phyloP scores from a whole-genome alignment of 495 filamentous ascomycete genomes.

The Talaromyces borbonicus region DNA sequence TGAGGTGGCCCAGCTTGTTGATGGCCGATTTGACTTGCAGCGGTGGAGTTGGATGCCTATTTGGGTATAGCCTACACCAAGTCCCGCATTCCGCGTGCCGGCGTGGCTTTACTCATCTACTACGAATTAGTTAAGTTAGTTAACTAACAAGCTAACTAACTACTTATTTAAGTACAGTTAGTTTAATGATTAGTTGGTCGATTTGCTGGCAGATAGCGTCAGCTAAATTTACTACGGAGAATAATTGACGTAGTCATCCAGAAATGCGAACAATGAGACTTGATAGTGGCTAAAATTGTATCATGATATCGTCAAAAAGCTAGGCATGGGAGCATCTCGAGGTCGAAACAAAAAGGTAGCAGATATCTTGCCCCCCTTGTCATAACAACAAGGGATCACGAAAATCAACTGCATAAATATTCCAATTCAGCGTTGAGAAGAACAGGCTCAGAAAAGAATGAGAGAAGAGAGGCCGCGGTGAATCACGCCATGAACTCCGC shows the following conservation, averaged over 20 bases:
- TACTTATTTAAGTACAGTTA: too few relatives aligned
- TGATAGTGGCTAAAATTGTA: too few relatives aligned
- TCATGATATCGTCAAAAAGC: neutral
- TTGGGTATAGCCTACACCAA: neutral
- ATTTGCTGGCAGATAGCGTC: too few relatives aligned
- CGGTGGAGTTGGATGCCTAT: neutral
- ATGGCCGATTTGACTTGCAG: slow-evolving; percentile 4
- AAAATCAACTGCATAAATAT: neutral
- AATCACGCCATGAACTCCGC: slow-evolving; percentile 8
- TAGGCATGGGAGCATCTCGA: too few relatives aligned
- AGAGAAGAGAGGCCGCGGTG: slow-evolving; percentile 2
- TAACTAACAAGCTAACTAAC: too few relatives aligned
- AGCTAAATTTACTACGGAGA: too few relatives aligned
- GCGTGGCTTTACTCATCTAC: too few relatives aligned
- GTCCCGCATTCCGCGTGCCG: slow-evolving; percentile 1
- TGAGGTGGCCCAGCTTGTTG: slow-evolving; percentile 6
- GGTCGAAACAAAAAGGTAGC: neutral
- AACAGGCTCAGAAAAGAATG: neutral
- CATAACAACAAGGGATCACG: too few relatives aligned
- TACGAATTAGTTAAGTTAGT: too few relatives aligned
- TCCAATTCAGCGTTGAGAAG: neutral
- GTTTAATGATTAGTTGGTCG: too few relatives aligned
- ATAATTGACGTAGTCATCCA: too few relatives aligned
- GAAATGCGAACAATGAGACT: too few relatives aligned
- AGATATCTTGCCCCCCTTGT: neutral